A percentile compares a stretch with the other conserved stretches of the same genome.
Conservation (phyloP, 441 rosid species). For the Bruguiera hainesii region DNA sequence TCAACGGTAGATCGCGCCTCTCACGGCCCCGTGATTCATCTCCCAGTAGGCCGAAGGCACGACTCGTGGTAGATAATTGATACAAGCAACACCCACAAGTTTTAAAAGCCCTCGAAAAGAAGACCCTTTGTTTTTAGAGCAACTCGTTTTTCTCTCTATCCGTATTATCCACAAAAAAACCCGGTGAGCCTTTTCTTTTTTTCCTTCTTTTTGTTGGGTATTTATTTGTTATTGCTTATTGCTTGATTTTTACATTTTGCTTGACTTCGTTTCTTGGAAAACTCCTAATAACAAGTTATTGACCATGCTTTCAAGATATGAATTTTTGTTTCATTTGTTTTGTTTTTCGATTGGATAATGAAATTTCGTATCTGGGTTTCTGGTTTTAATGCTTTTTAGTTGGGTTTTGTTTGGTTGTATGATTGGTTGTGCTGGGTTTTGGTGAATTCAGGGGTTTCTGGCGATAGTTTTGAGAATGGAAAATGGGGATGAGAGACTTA, state of each 20-base stretch:
- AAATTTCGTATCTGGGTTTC: conserved; percentile 23
- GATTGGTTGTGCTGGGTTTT: conserved; percentile 16
- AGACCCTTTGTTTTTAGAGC: conserved; percentile 12
- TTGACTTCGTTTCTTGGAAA: neutral
- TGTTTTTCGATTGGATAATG: neutral
- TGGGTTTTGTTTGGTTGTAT: conserved; percentile 7
- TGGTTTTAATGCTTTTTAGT: conserved; percentile 4
- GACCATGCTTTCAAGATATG: conserved; percentile 21
- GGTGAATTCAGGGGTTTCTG: conserved; percentile 37
- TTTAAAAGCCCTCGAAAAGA: conserved; percentile 1
- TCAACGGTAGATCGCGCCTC: conserved; percentile 1
- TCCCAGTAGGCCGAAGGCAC: neutral
- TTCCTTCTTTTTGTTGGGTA: neutral
- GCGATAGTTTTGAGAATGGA: conserved; percentile 44
- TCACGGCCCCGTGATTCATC: neutral
- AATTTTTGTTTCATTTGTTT: conserved; percentile 13
- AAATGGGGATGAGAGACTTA: conserved; percentile 37
- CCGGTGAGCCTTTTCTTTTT: conserved; percentile 34
- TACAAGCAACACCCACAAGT: neutral
- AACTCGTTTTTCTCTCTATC: conserved; percentile 6
- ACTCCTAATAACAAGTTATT: conserved; percentile 9
- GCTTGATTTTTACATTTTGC: conserved; percentile 1
- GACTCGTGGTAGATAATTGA: neutral
- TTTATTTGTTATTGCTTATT: conserved; percentile 1
- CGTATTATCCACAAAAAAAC: conserved; percentile 17